These are phyloP conservation scores for Metschnikowia anglica DNA, from an alignment of 805 yeast genomes.

Conservation along the genomic window DNA sequence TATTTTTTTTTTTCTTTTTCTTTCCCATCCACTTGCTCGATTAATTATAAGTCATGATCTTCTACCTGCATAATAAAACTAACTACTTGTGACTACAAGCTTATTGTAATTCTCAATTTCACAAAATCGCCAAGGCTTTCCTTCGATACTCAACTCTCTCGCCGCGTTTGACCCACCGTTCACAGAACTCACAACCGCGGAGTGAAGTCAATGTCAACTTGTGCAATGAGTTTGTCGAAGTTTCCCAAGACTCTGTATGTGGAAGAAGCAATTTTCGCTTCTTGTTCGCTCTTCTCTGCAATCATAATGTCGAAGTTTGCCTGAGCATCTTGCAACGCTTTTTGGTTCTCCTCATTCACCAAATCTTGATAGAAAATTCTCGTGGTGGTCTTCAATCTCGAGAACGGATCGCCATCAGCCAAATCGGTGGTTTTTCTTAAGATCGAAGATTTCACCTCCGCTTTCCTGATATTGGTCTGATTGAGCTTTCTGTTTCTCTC, in stretches of 20 bases:
- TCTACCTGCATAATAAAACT: neutral
- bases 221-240: conserved; percentile 50
- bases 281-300: conserved; percentile 45
- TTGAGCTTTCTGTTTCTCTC: conserved; percentile 84
- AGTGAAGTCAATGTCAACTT: conserved; percentile 42
- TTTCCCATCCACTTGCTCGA: too few relatives aligned
- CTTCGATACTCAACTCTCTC: too few relatives aligned
- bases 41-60: neutral
- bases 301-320: conserved; percentile 42
- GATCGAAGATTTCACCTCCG: conserved; percentile 66
- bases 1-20: too few relatives aligned
- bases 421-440: conserved; percentile 45
- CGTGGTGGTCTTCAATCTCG: conserved; percentile 84
- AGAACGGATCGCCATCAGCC: conserved; percentile 75
- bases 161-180: too few relatives aligned
- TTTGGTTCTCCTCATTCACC: conserved; percentile 56
- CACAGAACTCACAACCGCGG: conserved; percentile 15
- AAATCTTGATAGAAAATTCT: conserved; percentile 70
- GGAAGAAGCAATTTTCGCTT: conserved; percentile 46
- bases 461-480: conserved; percentile 71
- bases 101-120: too few relatives aligned
- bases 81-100: too few relatives aligned
- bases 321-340: conserved; percentile 54
- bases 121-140: too few relatives aligned
- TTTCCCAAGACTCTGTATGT: conserved; percentile 59